Evolutionary conservation across 257 asterid species (phyloP), one percentile per base, ranked within the genome.

Genomic region (Petunia secreta): DNA sequence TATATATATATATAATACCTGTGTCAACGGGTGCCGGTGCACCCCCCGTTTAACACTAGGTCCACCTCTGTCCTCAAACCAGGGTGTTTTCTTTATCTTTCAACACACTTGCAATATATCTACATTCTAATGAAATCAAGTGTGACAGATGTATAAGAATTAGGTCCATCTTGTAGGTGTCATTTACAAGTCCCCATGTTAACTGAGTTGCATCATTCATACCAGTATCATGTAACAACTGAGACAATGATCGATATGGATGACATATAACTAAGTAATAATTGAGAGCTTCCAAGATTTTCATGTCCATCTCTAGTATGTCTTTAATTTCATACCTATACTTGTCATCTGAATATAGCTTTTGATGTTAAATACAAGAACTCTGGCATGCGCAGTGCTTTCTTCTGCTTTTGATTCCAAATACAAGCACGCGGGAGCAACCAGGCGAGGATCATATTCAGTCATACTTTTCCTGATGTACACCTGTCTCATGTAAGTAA

Each of bases 221-320:
- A 65, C 97, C 92, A 83, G 95, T 96, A 87, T 94, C 97, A 81
- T 90, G 97, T 81, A 94, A 97, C 85, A 91, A 85, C 92, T 97
- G 91, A 84, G 64, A 43, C 93, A 94, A 83, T 25, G 25, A 25
- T 25, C 25, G 25, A 25, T 25, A 25, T 25, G 25, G 25, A 25
- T 25, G 25, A 25, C 25, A 25, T 25, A 25, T 25, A 25, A 25
- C 25, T 25, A 25, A 25, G 25, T 25, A 25, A 25, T 25, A 81
- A 25, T 25, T 25, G 25, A 25, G 25, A 25, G 25, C 25, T 25
- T 25, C 25, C 25, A 25, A 25, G 25, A 94, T 85, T 85, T 91
- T 92, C 98, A 94, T 94, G 87, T 94, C 98, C 98, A 92, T 94
- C 87, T 94, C 97, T 13, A 94, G 92, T 77, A 94, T 92, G 83